Evolutionary conservation across 2,329 filamentous ascomycete species (phyloP).

Genomic region (Ophiosphaerella narmari): DNA sequence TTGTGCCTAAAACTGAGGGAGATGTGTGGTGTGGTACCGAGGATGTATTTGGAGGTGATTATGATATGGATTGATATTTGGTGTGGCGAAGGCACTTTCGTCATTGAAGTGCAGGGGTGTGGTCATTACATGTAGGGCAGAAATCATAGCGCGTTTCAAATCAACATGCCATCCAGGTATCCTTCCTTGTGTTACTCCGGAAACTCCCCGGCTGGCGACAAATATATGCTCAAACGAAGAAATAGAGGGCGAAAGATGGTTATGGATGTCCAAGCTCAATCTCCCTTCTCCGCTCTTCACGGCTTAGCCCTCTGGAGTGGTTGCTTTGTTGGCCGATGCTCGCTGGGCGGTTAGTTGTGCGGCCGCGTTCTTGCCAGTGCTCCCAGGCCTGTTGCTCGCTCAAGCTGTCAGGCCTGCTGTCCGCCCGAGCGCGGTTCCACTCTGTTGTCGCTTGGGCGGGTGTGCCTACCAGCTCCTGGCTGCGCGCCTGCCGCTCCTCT

Average conservation of each 20-base stretch:
- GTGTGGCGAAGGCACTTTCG: not conserved
- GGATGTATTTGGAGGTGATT: too few species aligned
- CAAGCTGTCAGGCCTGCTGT: slow-evolving; percentile 34
- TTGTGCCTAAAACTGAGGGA: too few species aligned
- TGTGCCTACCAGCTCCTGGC: slow-evolving; percentile 39
- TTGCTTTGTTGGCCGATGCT: slow-evolving; percentile 30
- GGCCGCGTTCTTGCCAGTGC: slow-evolving; percentile 37
- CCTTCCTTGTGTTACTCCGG: too few species aligned
- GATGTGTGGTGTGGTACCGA: too few species aligned
- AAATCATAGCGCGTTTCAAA: not conserved
- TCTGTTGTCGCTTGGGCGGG: slow-evolving; percentile 26
- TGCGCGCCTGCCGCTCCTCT: slow-evolving; percentile 27
- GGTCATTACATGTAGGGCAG: not conserved
- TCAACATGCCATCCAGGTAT: not conserved
- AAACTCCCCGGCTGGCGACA: not conserved
- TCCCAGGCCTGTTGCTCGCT: slow-evolving; percentile 36
- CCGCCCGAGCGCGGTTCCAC: slow-evolving; percentile 26
- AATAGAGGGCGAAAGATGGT: not conserved
- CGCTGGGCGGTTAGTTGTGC: slow-evolving; percentile 29
- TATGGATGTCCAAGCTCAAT: slow-evolving; percentile 45
- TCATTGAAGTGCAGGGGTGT: slow-evolving; percentile 13
- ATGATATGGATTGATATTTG: too few species aligned
- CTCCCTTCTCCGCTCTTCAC: slow-evolving; percentile 47
- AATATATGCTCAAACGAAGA: not conserved
- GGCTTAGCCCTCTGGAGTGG: slow-evolving; percentile 42